Base-by-base conservation (phyloP, 2,329 filamentous ascomycete genomes). In the Drechslerella dactyloides region DNA sequence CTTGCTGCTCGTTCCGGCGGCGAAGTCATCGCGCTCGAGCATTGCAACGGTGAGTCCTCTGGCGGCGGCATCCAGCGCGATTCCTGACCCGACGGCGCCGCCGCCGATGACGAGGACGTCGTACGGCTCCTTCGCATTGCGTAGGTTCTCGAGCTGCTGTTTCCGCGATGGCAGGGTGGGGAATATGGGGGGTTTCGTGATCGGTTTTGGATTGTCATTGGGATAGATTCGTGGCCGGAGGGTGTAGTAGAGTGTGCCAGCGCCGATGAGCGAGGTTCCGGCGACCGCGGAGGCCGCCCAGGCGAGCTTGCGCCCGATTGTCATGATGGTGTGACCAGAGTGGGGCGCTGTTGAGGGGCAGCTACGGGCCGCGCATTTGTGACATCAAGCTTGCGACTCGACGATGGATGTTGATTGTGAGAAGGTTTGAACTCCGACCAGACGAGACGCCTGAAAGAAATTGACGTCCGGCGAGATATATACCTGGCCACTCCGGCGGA, bases 21-120 rank as follows among this genome's bases (percentile, higher is more conserved):
- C 87, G 78, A 90, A 90, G 78, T 91, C 89, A 77, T 90, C 89
- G 59, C 88, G 82, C 79, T 91, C 89, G 15, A 91, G 85, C 48
- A 90, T 79, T 46, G 88, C 89, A 58, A 91, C 89, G 78, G 87
- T 89, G 75, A 91, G 81, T 13, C 89, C 89, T 79, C 89, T 82
- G 2, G 88, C 89, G 8, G 85, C 87, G 53, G 89, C 89, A 81
- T 90, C 89, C 27, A 90, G 82, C 21, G 88, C 89, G 74, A 90
- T 86, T 64, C 89, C 89, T 35, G 87, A 83, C 21, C 89, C 89
- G 0, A 88, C 90, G 2, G 89, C 88, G 55, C 89, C 89, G 63
- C 85, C 88, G 42, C 89, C 89, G 78, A 90, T 88, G 73, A 90
- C 81, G 69, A 90, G 80, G 75, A 90, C 81, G 79, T 90, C 89